Percentiles rank a stretch among this genome's conserved stretches.
Conservation (phyloP, 192 early-diverging fungal genomes). For the Obelidium mucronatum region DNA sequence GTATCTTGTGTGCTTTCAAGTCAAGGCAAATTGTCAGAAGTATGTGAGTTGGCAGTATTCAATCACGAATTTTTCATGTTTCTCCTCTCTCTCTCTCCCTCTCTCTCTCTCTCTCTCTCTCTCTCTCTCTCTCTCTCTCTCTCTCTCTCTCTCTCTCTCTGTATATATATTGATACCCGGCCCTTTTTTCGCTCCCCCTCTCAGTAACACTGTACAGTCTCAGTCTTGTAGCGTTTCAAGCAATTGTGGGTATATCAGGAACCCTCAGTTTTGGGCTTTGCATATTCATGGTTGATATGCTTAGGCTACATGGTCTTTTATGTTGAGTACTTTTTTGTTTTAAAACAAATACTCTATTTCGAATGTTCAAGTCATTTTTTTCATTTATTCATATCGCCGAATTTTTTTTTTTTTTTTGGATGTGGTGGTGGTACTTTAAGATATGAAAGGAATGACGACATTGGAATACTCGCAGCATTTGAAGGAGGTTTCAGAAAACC, state of each 20-base stretch:
- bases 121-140: neutral
- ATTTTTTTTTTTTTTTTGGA: too few species aligned
- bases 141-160: neutral
- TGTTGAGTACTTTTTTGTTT: conserved; percentile 36
- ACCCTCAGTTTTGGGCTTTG: conserved; percentile 17
- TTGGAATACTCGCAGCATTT: conserved; percentile 48
- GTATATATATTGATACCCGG: neutral
- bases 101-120: neutral
- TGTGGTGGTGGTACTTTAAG: too few species aligned
- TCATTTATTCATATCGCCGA: neutral
- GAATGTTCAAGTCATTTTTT: neutral
- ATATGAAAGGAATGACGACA: conserved; percentile 51
- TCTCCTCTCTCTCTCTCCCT: neutral
- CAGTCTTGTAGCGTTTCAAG: conserved; percentile 8
- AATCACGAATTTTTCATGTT: too few species aligned
- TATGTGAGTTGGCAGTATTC: too few species aligned
- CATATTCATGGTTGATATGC: conserved; percentile 43
- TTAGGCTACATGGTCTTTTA: conserved; percentile 46
- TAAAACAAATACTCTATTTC: neutral
- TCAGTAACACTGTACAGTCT: neutral
- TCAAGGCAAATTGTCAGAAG: neutral
- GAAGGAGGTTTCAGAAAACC: conserved; percentile 4
- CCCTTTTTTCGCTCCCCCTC: neutral
- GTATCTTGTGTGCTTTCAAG: neutral
- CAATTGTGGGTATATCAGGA: conserved; percentile 7